Percentiles rank a stretch among this genome's conserved stretches.
phyloP scores from a whole-genome alignment of 495 filamentous ascomycete species.

The Aspergillus taichungensis region DNA sequence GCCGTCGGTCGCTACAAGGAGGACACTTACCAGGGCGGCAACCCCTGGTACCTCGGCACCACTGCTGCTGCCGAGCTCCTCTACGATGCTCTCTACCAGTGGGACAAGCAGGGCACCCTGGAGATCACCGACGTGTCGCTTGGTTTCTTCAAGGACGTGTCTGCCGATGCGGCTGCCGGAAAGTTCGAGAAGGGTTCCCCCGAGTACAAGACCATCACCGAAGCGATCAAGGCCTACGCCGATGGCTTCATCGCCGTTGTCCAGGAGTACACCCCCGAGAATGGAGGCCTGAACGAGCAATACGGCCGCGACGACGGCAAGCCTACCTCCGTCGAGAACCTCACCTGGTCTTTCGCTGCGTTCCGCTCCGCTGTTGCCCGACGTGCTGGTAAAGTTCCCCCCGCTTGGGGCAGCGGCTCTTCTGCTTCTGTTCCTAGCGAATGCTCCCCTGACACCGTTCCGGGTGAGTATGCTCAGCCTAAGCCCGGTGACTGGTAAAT shows the following conservation, averaged over 20 bases:
- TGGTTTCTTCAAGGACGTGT: slow-evolving; percentile 47
- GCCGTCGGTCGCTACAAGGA: slow-evolving; percentile 51
- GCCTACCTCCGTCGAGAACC: slow-evolving; percentile 45
- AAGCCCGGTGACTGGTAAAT: slow-evolving; percentile 4
- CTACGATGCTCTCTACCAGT: slow-evolving; percentile 51
- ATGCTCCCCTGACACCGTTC: slow-evolving; percentile 4
- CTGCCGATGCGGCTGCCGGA: slow-evolving; percentile 33
- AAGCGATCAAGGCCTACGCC: slow-evolving; percentile 38
- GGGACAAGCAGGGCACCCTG: slow-evolving; percentile 43
- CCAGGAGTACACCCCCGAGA: slow-evolving; percentile 38
- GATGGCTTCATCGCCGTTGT: slow-evolving; percentile 42
- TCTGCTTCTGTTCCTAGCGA: slow-evolving; percentile 33
- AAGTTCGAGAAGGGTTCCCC: slow-evolving; percentile 15
- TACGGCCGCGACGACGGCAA: slow-evolving; percentile 44
- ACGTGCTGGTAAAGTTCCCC: slow-evolving; percentile 34
- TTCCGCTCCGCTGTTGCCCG: slow-evolving; percentile 49
- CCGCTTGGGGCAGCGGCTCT: slow-evolving; percentile 36
- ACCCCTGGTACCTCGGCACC: slow-evolving; percentile 54
- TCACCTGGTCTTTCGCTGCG: slow-evolving; percentile 64
- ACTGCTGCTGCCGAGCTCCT: slow-evolving; percentile 52
- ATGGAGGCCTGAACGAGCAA: slow-evolving; percentile 54
- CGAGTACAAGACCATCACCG: slow-evolving; percentile 30
- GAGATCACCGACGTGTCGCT: slow-evolving; percentile 44
- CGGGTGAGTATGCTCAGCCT: slow-evolving; percentile 9
- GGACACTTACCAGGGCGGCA: slow-evolving; percentile 54